phyloP scores from a whole-genome alignment of 2,329 filamentous ascomycete genomes.

The Colletotrichum chlorophyti region DNA sequence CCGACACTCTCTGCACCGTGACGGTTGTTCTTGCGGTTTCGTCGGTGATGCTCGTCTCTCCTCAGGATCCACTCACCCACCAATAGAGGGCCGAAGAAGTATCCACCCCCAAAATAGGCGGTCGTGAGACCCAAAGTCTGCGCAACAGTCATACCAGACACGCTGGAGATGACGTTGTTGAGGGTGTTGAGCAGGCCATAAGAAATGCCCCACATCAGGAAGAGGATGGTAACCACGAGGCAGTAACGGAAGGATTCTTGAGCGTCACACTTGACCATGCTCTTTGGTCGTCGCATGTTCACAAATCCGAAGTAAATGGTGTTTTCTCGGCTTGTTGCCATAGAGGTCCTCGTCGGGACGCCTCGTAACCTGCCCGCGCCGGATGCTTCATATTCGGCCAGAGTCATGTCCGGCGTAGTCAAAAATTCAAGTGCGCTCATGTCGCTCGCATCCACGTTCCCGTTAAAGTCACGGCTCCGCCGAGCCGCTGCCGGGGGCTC shows the following conservation, averaged over 20 bases:
- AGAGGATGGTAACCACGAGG: slow-evolving; percentile 78
- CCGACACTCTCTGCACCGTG: slow-evolving; percentile 52
- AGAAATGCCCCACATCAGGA: slow-evolving; percentile 89
- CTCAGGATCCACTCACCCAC: slow-evolving; percentile 76
- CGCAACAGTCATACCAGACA: slow-evolving; percentile 65
- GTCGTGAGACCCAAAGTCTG: slow-evolving; percentile 73
- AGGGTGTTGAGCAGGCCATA: slow-evolving; percentile 87
- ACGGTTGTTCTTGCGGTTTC: slow-evolving; percentile 41
- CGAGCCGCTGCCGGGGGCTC: slow-evolving; percentile 7
- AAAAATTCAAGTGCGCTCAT: slow-evolving; percentile 53
- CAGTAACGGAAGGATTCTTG: slow-evolving; percentile 75
- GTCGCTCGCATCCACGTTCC: slow-evolving; percentile 20
- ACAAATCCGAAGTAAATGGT: slow-evolving; percentile 79
- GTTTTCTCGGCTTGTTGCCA: slow-evolving; percentile 47
- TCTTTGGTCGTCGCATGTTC: slow-evolving; percentile 72
- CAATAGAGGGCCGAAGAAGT: slow-evolving; percentile 72
- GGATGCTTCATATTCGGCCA: slow-evolving; percentile 19
- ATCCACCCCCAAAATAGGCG: slow-evolving; percentile 74
- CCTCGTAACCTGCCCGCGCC: slow-evolving; percentile 35
- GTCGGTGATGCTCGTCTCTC: slow-evolving; percentile 66
- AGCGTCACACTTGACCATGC: slow-evolving; percentile 69
- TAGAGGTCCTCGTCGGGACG: slow-evolving; percentile 39
- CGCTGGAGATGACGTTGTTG: slow-evolving; percentile 71
- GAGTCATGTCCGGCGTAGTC: slow-evolving; percentile 44
- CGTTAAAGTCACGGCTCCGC: slow-evolving; percentile 14